Base-by-base conservation (phyloP, 2,329 filamentous ascomycete genomes). In the Zymoseptoria passerinii region DNA sequence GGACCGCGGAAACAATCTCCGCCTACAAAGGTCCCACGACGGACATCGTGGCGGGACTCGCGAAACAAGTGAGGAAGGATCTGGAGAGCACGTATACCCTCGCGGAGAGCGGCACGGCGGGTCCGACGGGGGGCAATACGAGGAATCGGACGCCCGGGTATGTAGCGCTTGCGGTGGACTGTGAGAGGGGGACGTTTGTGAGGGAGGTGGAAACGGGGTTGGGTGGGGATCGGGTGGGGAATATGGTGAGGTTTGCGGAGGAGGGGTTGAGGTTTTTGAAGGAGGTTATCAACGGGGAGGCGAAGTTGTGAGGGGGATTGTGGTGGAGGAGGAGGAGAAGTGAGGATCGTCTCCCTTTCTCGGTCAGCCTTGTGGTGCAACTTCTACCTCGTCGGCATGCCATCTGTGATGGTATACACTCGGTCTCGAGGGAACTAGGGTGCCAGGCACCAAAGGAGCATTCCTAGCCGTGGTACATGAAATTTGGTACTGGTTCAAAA, bases 231-330 rank as follows among this genome's bases (percentile, higher is more conserved):
- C 73, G 84, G 57, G 78, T 81, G 67, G 78, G 64, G 54, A 87
- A 87, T 67, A 87, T 87, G 84, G 76, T 86, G 59, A 70, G 71
- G 44, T 87, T 87, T 76, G 82, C 83, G 0, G 74, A 77, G 2
- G 82, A 83, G 69, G 82, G 74, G 23, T 71, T 86, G 73, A 78
- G 68, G 66, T 68, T 86, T 61, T 68, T 85, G 63, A 77, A 75
- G 65, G 83, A 85, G 72, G 79, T 83, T 35, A 76, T 85, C 48
- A 76, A 76, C 58, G 75, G 72, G 8, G 70, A 74, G 52, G 71
- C 70, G 40, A 76, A 77, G 67, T 56, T 75, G 54, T 76, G 65
- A 66, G 57, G n/a, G 16, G 23, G 23, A 4, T 23, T n/a, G 49
- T 20, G 19, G 13, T 20, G 4, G n/a, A 20, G 1, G 9, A n/a